Evolutionary conservation across 805 yeast species (phyloP), one percentile per base, ranked within the genome.

Genomic region (Kurtzmaniella cleridarum): DNA sequence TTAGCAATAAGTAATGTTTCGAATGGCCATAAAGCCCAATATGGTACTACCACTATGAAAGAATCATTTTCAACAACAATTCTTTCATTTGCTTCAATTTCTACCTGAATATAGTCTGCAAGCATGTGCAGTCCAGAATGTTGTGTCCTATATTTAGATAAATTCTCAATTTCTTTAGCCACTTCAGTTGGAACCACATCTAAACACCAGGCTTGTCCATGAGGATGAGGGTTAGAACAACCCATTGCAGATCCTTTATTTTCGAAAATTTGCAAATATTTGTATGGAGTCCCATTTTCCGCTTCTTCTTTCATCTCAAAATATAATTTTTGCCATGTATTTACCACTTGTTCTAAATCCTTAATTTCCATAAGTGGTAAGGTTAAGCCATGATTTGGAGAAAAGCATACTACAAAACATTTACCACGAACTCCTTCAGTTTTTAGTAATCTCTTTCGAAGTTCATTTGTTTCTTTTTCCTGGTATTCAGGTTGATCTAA

Each of bases 21-120:
- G 54, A 81, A 83, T 12, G 91, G 91, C 90, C 90, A 83, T 27
- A 78, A 69, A 5, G 89, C 90, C 91, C 91, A 83, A 55, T 78
- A 83, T 39, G 90, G 90, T 14, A 83, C 88, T 9, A 83, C 77
- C 4, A 74, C 84, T 16, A 83, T 49, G 47, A 83, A 83, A 3
- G 78, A 65, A 41, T 76, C 84, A 53, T 82, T 83, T 40, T 73
- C 71, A 16, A 70, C 64, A 11, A 83, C 80, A 27, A 79, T 47
- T 41, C 90, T 71, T 40, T 65, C 62, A 36, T 60, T 60, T 44
- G 75, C 75, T 30, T 64, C 53, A 27, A 78, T 50, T 57, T 81
- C 88, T 34, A 76, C 53, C 35, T 64, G 51, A 11, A 78, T 81
- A 52, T 81, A 83, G 57, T 82, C 88, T 20, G 73, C 80, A 24